A percentile compares a stretch with the other conserved stretches of the same genome.
Evolutionary conservation across 108 stramenopile species (phyloP).

Genomic region (Fistulifera pelliculosa): DNA sequence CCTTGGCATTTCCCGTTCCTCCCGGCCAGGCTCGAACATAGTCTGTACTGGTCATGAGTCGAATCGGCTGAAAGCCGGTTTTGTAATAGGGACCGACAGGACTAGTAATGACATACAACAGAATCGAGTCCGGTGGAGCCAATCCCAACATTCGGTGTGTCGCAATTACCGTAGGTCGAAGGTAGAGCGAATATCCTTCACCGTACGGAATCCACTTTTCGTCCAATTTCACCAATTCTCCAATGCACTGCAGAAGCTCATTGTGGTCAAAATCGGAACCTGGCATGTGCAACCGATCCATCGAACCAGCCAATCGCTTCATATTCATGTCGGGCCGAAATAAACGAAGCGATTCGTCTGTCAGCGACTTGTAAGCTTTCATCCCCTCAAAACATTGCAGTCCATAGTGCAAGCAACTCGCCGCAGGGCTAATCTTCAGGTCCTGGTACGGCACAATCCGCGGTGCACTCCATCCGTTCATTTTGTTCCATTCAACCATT

Average conservation of each 20-base stretch:
- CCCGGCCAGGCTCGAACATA: constrained; percentile 95
- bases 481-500: constrained; percentile 60
- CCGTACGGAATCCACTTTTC: constrained; percentile 92
- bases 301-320: constrained; percentile 66
- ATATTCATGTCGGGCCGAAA: constrained; percentile 98
- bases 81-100: constrained; percentile 99
- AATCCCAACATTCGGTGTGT: constrained; percentile 92
- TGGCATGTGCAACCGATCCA: constrained; percentile 88
- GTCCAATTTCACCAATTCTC: constrained; percentile 86
- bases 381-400: constrained; percentile 98
- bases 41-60: constrained; percentile 85
- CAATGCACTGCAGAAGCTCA: constrained; percentile 84
- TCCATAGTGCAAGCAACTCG: constrained; percentile 96
- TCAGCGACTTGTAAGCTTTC: constrained; percentile 90
- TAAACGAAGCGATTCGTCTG: constrained; percentile 85
- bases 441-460: constrained; percentile 71
- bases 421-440: constrained; percentile 76
- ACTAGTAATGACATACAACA: constrained; percentile 85
- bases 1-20: constrained; percentile 94
- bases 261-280: constrained; percentile 63
- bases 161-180: constrained; percentile 94
- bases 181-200: constrained; percentile 87
- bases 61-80: constrained; percentile 87
- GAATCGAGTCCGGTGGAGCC: constrained; percentile 94
- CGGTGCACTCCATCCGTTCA: constrained; percentile 72